These are phyloP conservation scores for Helianthus tuberosus DNA, from an alignment of 129 eudicot genomes.

Conservation along the genomic window DNA sequence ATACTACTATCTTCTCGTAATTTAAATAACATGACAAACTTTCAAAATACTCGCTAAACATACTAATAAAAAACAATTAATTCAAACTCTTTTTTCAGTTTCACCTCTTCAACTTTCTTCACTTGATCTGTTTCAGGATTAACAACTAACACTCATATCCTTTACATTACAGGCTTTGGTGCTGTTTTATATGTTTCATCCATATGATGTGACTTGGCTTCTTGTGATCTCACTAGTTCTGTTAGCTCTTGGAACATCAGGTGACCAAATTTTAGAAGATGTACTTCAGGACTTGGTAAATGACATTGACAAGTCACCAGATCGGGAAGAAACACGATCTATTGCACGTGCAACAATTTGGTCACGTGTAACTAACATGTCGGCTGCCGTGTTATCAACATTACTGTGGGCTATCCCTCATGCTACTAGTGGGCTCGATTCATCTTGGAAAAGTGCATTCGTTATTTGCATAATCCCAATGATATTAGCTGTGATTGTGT, in stretches of 20 bases:
- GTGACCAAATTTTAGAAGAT: slow-evolving; percentile 1
- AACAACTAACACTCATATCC: no score
- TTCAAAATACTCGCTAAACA: no score
- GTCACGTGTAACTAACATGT: background rate
- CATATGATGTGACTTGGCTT: slow-evolving; percentile 25
- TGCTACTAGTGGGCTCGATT: background rate
- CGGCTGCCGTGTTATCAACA: slow-evolving; percentile 3
- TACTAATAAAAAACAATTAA: no score
- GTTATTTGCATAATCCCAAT: slow-evolving; percentile 20
- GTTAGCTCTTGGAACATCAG: slow-evolving; percentile 29
- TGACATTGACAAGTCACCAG: background rate
- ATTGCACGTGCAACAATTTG: slow-evolving; percentile 14
- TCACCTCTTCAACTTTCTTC: no score
- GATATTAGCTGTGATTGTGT: background rate
- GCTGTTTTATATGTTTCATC: slow-evolving; percentile 19
- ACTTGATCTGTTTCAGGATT: no score
- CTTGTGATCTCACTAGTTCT: slow-evolving; percentile 10
- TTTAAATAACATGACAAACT: no score
- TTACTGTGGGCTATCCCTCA: slow-evolving; percentile 14
- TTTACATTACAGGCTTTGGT: slow-evolving; percentile 4
- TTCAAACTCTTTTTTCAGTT: no score
- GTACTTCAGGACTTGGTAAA: slow-evolving; percentile 18
- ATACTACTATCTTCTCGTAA: no score
- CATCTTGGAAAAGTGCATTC: slow-evolving; percentile 22
- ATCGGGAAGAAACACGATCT: background rate